phyloP scores from a whole-genome alignment of 2,329 filamentous ascomycete species.

The Claviceps sp. region DNA sequence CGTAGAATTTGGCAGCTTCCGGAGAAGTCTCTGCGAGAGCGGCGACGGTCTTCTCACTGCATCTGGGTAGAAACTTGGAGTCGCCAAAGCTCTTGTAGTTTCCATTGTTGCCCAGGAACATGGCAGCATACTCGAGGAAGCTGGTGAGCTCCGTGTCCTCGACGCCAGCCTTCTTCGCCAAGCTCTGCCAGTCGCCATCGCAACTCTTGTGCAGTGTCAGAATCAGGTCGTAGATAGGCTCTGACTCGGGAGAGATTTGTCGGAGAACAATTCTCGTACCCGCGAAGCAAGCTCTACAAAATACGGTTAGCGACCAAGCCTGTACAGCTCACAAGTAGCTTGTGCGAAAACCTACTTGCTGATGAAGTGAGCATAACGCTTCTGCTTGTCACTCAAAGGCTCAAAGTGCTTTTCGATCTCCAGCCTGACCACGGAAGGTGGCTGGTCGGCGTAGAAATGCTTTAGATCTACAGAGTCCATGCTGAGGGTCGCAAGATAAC shows the following conservation, averaged over 20 bases:
- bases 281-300: constrained; percentile 56
- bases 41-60: constrained; percentile 48
- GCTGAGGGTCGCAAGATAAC: constrained; percentile 11
- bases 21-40: constrained; percentile 48
- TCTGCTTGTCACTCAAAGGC: constrained; percentile 58
- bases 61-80: constrained; percentile 68
- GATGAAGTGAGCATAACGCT: constrained; percentile 84
- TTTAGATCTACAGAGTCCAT: constrained; percentile 49
- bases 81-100: constrained; percentile 86
- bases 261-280: constrained; percentile 68
- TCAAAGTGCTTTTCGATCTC: constrained; percentile 91
- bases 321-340: neutral
- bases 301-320: neutral
- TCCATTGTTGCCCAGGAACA: constrained; percentile 68
- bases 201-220: constrained; percentile 53
- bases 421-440: constrained; percentile 75
- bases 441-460: constrained; percentile 83
- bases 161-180: constrained; percentile 51
- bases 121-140: constrained; percentile 65
- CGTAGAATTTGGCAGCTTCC: constrained; percentile 50
- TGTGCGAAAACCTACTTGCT: constrained; percentile 46
- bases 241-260: constrained; percentile 70
- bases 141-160: constrained; percentile 48
- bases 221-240: constrained; percentile 71
- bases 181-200: constrained; percentile 55